Conservation (phyloP, 805 yeast genomes). For the Nakazawaea wickerhamii region DNA sequence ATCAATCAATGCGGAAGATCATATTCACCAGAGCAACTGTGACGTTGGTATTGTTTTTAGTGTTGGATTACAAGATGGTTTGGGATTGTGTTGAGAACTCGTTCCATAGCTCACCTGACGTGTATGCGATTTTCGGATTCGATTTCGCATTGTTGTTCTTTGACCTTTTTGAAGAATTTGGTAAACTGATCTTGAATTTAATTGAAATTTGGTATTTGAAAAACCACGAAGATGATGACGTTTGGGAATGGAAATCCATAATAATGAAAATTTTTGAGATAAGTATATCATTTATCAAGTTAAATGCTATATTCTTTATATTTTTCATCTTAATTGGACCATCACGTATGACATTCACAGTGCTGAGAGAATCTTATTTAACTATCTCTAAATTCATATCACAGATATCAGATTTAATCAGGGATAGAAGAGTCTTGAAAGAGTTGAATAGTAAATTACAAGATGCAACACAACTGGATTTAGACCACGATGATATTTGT, state of each 20-base stretch:
- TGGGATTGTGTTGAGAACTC: slow-evolving; percentile 51
- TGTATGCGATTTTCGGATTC: slow-evolving; percentile 65
- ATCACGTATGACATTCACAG: slow-evolving; percentile 25
- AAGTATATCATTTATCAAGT: slow-evolving; percentile 41
- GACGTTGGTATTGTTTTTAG: slow-evolving; percentile 38
- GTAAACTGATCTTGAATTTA: slow-evolving; percentile 45
- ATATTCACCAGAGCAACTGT: slow-evolving; percentile 36
- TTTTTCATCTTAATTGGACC: slow-evolving; percentile 39
- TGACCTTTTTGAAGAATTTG: slow-evolving; percentile 40
- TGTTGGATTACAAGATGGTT: slow-evolving; percentile 48
- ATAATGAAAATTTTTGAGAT: slow-evolving; percentile 55
- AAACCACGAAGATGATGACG: slow-evolving; percentile 47
- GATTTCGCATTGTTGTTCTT: slow-evolving; percentile 65
- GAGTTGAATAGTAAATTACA: slow-evolving; percentile 59
- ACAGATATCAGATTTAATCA: slow-evolving; percentile 32
- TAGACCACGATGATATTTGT: slow-evolving; percentile 63
- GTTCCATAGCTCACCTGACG: slow-evolving; percentile 47
- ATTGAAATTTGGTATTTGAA: slow-evolving; percentile 50
- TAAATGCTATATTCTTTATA: slow-evolving; percentile 38
- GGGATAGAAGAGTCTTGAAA: slow-evolving; percentile 40
- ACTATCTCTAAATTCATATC: slow-evolving; percentile 24
- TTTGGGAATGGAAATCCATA: slow-evolving; percentile 68
- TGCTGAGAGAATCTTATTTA: slow-evolving; percentile 25
- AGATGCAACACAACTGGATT: slow-evolving; percentile 58
- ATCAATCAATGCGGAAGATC: slow-evolving; percentile 27